phyloP scores from a whole-genome alignment of 306 rosid species.

The Gynostemma pentaphyllum region DNA sequence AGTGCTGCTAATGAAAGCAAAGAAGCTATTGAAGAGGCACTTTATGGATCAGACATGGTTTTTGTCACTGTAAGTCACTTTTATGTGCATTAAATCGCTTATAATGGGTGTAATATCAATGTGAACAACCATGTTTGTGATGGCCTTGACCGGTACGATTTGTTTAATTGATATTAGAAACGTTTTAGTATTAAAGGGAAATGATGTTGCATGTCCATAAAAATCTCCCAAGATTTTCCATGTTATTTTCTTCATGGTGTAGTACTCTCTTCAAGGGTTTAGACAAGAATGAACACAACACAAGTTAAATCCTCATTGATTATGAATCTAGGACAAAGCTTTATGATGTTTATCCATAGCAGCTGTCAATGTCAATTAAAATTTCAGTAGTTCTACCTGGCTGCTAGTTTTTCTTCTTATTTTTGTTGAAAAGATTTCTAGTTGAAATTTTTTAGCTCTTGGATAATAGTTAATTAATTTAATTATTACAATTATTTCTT shows the following conservation, averaged over 20 bases:
- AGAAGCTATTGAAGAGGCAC: constrained; percentile 75
- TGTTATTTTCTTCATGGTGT: not conserved
- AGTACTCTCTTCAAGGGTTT: not conserved
- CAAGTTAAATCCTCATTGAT: not conserved
- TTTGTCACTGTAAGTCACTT: constrained; percentile 76
- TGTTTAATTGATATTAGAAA: not conserved
- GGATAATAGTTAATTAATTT: not conserved
- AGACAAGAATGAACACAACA: not conserved
- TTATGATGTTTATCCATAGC: not conserved
- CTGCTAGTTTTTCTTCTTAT: not conserved
- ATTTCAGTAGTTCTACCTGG: not conserved
- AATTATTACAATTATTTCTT: not conserved
- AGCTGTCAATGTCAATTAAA: not conserved
- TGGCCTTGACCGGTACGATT: not conserved
- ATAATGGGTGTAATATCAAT: not conserved
- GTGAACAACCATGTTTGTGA: not conserved
- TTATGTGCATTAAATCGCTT: not conserved
- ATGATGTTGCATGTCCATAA: not conserved
- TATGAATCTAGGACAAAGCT: not conserved
- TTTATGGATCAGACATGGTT: constrained; percentile 93
- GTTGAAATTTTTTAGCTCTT: not conserved
- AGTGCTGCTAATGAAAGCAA: constrained; percentile 95
- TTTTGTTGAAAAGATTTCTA: not conserved
- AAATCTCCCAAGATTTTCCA: not conserved
- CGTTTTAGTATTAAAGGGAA: not conserved